A percentile compares a stretch with the other conserved stretches of the same genome.
Evolutionary conservation across 2,329 filamentous ascomycete species (phyloP).

Genomic region (Escovopsis sp.): DNA sequence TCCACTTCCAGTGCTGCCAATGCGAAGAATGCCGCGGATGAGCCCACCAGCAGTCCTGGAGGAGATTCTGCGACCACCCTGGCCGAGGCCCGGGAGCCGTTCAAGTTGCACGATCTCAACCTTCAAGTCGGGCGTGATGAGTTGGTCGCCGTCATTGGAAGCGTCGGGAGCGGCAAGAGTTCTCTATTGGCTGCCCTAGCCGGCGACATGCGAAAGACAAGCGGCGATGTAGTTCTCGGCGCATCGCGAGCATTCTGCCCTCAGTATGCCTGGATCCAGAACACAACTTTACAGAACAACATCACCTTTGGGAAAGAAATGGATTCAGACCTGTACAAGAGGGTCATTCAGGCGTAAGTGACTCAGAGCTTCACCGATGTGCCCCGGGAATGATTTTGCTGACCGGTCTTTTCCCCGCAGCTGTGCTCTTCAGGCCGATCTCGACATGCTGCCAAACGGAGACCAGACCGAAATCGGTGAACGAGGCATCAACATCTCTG

Average conservation of each 20-base stretch:
- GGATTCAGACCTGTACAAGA: constrained; percentile 63
- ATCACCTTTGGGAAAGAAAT: constrained; percentile 77
- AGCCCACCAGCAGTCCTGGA: constrained; percentile 20
- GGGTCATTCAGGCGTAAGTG: constrained; percentile 62
- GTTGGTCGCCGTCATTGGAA: constrained; percentile 71
- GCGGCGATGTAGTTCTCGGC: constrained; percentile 59
- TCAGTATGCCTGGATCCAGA: constrained; percentile 97
- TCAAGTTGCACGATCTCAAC: constrained; percentile 55
- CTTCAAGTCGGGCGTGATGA: constrained; percentile 60
- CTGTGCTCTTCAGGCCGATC: constrained; percentile 70
- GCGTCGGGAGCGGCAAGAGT: constrained; percentile 81
- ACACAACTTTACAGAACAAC: constrained; percentile 73
- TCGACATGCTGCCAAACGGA: constrained; percentile 84
- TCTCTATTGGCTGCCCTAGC: constrained; percentile 80
- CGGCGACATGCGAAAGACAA: constrained; percentile 82
- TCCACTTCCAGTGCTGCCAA: constrained; percentile 11
- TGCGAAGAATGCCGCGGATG: constrained; percentile 17
- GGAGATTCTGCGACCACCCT: constrained; percentile 40
- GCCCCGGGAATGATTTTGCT: neutral
- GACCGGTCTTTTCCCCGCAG: constrained; percentile 17
- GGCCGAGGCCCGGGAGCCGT: constrained; percentile 48
- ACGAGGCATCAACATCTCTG: constrained; percentile 86
- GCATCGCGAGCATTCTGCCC: constrained; percentile 81
- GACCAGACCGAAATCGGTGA: constrained; percentile 91
- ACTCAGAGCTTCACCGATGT: neutral